Conservation (phyloP, 2,329 filamentous ascomycete genomes). For the Fusarium acutatum region DNA sequence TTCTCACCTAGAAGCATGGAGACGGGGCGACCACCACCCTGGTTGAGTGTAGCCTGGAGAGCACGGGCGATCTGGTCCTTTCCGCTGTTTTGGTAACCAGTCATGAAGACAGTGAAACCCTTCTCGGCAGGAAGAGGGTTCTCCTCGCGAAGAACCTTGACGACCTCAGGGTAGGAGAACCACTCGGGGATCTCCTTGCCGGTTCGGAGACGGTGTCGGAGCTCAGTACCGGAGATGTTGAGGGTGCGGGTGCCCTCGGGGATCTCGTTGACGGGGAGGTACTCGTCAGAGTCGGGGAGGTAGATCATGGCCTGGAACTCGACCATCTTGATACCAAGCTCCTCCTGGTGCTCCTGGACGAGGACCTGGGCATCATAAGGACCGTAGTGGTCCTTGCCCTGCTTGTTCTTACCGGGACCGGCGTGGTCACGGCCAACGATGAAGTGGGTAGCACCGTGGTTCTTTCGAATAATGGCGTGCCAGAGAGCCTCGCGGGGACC, state of each 20-base stretch:
- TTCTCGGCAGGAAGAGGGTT: constrained; percentile 91
- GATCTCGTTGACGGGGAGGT: constrained; percentile 92
- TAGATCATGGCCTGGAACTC: constrained; percentile 99
- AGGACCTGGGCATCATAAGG: constrained; percentile 97
- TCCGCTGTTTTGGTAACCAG: constrained; percentile 94
- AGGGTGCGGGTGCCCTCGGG: constrained; percentile 82
- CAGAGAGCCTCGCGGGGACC: constrained; percentile 98
- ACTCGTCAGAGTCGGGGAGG: constrained; percentile 96
- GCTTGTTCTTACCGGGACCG: constrained; percentile 97
- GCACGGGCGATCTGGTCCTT: constrained; percentile 97
- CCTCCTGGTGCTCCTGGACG: constrained; percentile 94
- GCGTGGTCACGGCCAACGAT: constrained; percentile 99
- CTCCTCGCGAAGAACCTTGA: constrained; percentile 93
- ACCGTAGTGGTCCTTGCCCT: constrained; percentile 96
- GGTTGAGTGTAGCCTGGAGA: constrained; percentile 95
- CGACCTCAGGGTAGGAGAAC: constrained; percentile 99
- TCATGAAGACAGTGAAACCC: constrained; percentile 98
- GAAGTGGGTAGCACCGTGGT: constrained; percentile 98
- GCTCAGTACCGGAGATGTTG: constrained; percentile 89
- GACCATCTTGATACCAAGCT: constrained; percentile 98
- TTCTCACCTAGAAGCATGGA: constrained; percentile 96
- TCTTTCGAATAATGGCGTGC: constrained; percentile 99
- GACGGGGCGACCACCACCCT: constrained; percentile 94
- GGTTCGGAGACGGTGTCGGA: constrained; percentile 88
- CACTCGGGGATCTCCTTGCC: constrained; percentile 97